Evolutionary conservation across 257 asterid genomes (phyloP), one percentile per base, ranked within the genome.

Genomic region (Nicotiana sylvestris): DNA sequence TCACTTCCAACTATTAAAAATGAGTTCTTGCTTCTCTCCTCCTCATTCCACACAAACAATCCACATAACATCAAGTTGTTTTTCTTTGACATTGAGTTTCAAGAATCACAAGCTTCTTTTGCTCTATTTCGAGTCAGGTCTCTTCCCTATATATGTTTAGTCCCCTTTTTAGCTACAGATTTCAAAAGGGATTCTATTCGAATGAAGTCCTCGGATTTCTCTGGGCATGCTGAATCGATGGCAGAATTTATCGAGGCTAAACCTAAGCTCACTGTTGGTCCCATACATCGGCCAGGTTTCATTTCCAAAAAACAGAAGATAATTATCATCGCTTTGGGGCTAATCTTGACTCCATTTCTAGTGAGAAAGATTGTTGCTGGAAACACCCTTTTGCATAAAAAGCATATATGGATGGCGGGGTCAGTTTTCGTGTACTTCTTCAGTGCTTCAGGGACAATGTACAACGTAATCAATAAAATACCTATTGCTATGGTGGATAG

Each of bases 381-480:
- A 37, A 87, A 93, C 37, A 96, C 94, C 21, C 32, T 92, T 32
- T 81, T 94, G 66, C 95, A 92, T 84, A 86, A 93, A 35, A 92
- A 89, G 92, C 68, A 89, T 32, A 9, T 93, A 13, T 96, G 98
- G 98, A 91, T 96, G 94, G 87, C 88, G 0, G 98, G 99, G 51
- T 93, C 97, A 8, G 83, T 92, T 53, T 92, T 94, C 62, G 89
- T 96, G 9, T 96, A 96, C 92, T 94, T 94, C 83, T 91, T 96
- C 83, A 96, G 98, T 51, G 98, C 93, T 62, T 91, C 98, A 0
- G 99, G 99, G 57, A 89, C 95, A 7, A 96, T 94, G 98, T 92
- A 91, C 58, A 96, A 93, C 78, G 92, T 96, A 17, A 96, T 96
- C 72, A 82, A 97, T 90, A 94, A 96, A 85, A 93, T 94, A 96